These are phyloP conservation scores for Hypoxylon intermedium DNA, from an alignment of 495 filamentous ascomycete species.

Conservation along the genomic window DNA sequence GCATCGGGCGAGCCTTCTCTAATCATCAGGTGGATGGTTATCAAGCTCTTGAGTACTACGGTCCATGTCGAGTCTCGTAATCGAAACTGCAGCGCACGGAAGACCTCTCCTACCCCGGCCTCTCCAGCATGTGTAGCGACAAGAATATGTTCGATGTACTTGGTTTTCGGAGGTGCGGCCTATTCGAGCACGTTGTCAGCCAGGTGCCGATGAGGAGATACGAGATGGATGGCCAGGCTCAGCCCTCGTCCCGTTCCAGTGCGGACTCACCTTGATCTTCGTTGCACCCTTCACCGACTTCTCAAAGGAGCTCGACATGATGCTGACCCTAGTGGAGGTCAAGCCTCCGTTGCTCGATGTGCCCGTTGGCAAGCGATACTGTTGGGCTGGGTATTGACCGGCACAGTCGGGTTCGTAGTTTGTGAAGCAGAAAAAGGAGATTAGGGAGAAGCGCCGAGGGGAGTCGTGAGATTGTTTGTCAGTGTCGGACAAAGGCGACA, in stretches of 20 bases:
- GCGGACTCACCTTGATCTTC: conserved; percentile 80
- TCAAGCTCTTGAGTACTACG: conserved; percentile 90
- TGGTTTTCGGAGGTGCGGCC: conserved; percentile 96
- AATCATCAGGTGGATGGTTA: conserved; percentile 97
- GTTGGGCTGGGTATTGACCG: conserved; percentile 15
- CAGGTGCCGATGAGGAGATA: not conserved
- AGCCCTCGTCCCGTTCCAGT: not conserved
- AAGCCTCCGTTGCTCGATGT: conserved; percentile 13
- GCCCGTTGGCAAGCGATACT: not conserved
- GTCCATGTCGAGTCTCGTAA: conserved; percentile 98
- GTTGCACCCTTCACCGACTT: conserved; percentile 94
- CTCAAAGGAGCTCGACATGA: conserved; percentile 83
- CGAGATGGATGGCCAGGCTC: too few species aligned
- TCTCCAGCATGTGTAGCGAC: conserved; percentile 95
- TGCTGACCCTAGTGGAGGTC: conserved; percentile 27
- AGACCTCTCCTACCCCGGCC: conserved; percentile 94
- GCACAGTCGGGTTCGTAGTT: conserved; percentile 14
- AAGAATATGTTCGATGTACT: conserved; percentile 98
- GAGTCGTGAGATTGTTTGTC: conserved; percentile 27
- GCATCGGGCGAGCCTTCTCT: conserved; percentile 91
- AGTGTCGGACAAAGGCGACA: conserved; percentile 38
- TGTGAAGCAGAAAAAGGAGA: conserved; percentile 11
- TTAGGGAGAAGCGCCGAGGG: conserved; percentile 3
- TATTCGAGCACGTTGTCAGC: conserved; percentile 49
- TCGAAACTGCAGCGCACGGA: conserved; percentile 85